phyloP scores from a whole-genome alignment of 192 early-diverging fungal genomes.

The Backusella circina region DNA sequence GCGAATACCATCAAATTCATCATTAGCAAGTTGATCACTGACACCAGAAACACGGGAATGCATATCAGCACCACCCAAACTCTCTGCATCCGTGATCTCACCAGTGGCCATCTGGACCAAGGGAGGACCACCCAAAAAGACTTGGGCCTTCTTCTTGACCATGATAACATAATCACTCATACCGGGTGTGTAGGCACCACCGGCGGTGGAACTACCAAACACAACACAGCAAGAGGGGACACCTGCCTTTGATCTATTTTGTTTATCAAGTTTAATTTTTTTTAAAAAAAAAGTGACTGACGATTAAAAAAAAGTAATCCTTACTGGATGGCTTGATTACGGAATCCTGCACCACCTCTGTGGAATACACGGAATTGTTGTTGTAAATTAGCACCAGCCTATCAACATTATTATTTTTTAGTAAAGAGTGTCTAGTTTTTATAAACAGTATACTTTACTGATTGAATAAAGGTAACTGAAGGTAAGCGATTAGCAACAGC shows the following conservation, averaged over 20 bases:
- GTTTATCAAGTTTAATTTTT: not conserved
- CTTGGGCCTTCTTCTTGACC: constrained; percentile 67
- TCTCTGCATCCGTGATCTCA: constrained; percentile 60
- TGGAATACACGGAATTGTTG: constrained; percentile 67
- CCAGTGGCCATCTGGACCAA: constrained; percentile 69
- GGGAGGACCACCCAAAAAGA: constrained; percentile 66
- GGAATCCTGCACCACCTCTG: constrained; percentile 59
- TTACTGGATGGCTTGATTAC: constrained; percentile 52
- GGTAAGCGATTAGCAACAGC: constrained; percentile 57
- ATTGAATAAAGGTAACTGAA: constrained; percentile 53
- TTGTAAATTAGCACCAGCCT: constrained; percentile 63
- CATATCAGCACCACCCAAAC: constrained; percentile 68
- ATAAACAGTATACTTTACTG: constrained; percentile 30
- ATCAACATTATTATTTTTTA: not conserved
- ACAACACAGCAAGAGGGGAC: constrained; percentile 61
- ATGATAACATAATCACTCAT: constrained; percentile 67
- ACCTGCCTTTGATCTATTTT: constrained; percentile 51
- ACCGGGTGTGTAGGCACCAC: constrained; percentile 61
- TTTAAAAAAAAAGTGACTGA: not conserved
- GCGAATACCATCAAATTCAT: constrained; percentile 58
- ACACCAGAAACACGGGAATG: constrained; percentile 62
- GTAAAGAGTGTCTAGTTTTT: not conserved
- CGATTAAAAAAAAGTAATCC: not conserved
- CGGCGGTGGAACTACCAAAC: constrained; percentile 66
- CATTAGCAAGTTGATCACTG: constrained; percentile 57